phyloP scores from a whole-genome alignment of 1,284 basidiomycete genomes.

The Sphaerobolus stellatus region DNA sequence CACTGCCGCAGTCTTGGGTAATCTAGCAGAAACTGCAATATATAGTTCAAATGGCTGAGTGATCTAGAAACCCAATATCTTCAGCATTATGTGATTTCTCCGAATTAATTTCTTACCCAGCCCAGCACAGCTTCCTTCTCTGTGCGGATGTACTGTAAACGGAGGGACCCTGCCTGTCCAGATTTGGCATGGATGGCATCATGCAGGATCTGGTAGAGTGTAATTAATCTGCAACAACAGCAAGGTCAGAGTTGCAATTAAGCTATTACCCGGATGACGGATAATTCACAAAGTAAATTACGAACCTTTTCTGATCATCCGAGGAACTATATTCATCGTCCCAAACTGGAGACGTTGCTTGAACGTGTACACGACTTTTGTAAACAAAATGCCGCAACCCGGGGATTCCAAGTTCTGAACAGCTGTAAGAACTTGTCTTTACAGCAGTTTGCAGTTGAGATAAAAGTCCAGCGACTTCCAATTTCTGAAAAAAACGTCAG shows the following conservation, averaged over 20 bases:
- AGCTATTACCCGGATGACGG: too few species aligned
- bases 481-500: slow-evolving; percentile 6
- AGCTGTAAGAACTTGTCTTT: slow-evolving; percentile 59
- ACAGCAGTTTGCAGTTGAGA: slow-evolving; percentile 45
- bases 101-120: slow-evolving; percentile 59
- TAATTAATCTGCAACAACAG: slow-evolving; percentile 57
- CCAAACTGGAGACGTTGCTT: slow-evolving; percentile 80
- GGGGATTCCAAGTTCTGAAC: slow-evolving; percentile 75
- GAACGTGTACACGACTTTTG: slow-evolving; percentile 86
- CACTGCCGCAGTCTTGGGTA: slow-evolving; percentile 85
- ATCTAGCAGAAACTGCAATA: slow-evolving; percentile 73
- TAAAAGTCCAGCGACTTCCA: slow-evolving; percentile 39
- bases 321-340: slow-evolving; percentile 76
- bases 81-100: slow-evolving; percentile 4
- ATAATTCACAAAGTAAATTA: slow-evolving; percentile 1
- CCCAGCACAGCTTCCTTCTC: slow-evolving; percentile 87
- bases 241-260: background rate
- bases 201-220: slow-evolving; percentile 81
- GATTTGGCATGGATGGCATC: slow-evolving; percentile 86
- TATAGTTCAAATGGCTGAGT: slow-evolving; percentile 94
- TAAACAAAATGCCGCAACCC: slow-evolving; percentile 94
- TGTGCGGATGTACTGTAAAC: slow-evolving; percentile 82
- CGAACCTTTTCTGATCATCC: slow-evolving; percentile 60
- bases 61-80: slow-evolving; percentile 53
- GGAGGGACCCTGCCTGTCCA: slow-evolving; percentile 70